A percentile compares a stretch with the other conserved stretches of the same genome.
Evolutionary conservation across 2,329 filamentous ascomycete genomes (phyloP).

Genomic region (Trichophyton equinum): DNA sequence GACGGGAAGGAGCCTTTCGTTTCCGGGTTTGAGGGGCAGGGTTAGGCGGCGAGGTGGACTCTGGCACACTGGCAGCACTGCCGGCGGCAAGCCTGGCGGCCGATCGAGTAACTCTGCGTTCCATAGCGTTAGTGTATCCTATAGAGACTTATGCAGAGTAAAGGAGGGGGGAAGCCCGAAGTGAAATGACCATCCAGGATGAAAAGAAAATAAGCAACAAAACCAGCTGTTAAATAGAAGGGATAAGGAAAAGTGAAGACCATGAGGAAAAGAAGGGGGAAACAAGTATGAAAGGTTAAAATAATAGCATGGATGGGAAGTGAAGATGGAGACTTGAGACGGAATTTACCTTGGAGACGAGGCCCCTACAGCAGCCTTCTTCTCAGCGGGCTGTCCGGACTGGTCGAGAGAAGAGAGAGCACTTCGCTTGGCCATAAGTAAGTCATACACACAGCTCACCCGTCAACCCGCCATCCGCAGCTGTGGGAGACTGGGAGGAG

Average conservation of each 20-base stretch:
- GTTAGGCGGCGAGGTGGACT: slow-evolving; percentile 32
- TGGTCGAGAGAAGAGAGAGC: slow-evolving; percentile 30
- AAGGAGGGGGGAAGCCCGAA: neutral
- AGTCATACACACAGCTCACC: slow-evolving; percentile 16
- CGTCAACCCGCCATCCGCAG: slow-evolving; percentile 35
- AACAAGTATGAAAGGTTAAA: slow-evolving; percentile 6
- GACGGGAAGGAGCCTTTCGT: slow-evolving; percentile 54
- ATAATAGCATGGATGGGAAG: neutral
- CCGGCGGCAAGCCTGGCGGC: slow-evolving; percentile 41
- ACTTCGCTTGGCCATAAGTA: slow-evolving; percentile 38
- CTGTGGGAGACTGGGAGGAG: slow-evolving; percentile 11
- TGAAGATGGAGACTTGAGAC: neutral
- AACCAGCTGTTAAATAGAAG: too few species aligned
- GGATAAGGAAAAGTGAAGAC: slow-evolving; percentile 4
- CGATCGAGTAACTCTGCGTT: slow-evolving; percentile 90
- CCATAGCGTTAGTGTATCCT: slow-evolving; percentile 61
- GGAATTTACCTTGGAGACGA: slow-evolving; percentile 27
- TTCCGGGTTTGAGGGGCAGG: slow-evolving; percentile 50
- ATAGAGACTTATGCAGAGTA: slow-evolving; percentile 3
- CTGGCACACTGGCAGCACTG: slow-evolving; percentile 40
- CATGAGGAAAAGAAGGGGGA: slow-evolving; percentile 7
- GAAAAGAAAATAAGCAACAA: too few species aligned
- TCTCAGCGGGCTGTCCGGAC: slow-evolving; percentile 22
- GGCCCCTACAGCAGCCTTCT: slow-evolving; percentile 23
- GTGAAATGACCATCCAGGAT: too few species aligned